These are phyloP conservation scores for Pugionium cornutum DNA, from an alignment of 345 rosid genomes.

Conservation along the genomic window DNA sequence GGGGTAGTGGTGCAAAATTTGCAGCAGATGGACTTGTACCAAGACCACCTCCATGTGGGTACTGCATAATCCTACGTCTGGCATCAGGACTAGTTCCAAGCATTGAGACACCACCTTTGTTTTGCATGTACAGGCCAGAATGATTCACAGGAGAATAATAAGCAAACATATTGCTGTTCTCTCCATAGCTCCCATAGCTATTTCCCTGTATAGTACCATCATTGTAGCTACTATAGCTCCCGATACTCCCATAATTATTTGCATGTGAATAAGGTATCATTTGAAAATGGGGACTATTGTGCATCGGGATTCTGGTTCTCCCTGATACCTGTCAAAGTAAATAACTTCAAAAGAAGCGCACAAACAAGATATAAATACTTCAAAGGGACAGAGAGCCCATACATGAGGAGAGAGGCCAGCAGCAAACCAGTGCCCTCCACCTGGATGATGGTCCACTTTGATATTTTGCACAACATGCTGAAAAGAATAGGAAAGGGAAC, in stretches of 20 bases:
- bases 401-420: conserved; percentile 99
- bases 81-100: conserved; percentile 95
- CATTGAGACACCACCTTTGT: conserved; percentile 70
- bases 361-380: conserved; percentile 29
- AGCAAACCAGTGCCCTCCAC: conserved; percentile 99
- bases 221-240: conserved; percentile 93
- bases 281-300: conserved; percentile 84
- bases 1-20: conserved; percentile 86
- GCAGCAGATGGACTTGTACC: conserved; percentile 93
- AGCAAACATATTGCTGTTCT: conserved; percentile 63
- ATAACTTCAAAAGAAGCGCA: conserved; percentile 27
- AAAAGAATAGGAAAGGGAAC: conserved; percentile 27
- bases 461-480: conserved; percentile 87
- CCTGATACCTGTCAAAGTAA: conserved; percentile 63
- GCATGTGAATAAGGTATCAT: conserved; percentile 66
- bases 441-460: conserved; percentile 98
- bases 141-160: conserved; percentile 95
- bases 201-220: conserved; percentile 76
- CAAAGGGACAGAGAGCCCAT: conserved; percentile 40
- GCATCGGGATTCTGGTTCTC: conserved; percentile 61
- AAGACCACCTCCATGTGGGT: conserved; percentile 79
- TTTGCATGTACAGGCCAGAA: conserved; percentile 71
- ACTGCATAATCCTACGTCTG: conserved; percentile 70
- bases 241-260: conserved; percentile 90
- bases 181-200: conserved; percentile 97